Evolutionary conservation across 1,284 basidiomycete genomes (phyloP), one percentile per base, ranked within the genome.

Genomic region (Melanopsichium pennsylvanicum): DNA sequence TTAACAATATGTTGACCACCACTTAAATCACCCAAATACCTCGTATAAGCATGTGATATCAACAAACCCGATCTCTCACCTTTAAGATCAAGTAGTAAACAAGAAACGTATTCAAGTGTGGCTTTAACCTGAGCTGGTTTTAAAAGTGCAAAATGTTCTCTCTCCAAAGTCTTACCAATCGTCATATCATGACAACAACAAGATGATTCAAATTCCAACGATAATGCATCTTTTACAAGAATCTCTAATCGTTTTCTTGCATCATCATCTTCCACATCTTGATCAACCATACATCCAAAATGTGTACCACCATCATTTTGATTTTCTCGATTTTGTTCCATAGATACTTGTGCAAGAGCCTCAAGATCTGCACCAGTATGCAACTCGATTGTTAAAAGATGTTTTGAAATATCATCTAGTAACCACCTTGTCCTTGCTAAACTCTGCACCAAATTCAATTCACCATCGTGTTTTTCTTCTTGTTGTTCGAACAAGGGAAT

Each of bases 21-120:
- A 40, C 87, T 89, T 27, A 92, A 84, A 81, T 93, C 91, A 51
- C 90, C 91, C n/a, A 93, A 85, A 82, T 92, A 92, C 31, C 90
- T 86, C 0, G 68, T 72, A 44, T 60, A 70, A 3, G 72, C 55
- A 39, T 74, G 63, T 2, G 61, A n/a, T 2, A 74, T 34, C 4
- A 64, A 38, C 13, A 55, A 36, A 0, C 44, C 34, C 7, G 36
- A 25, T n/a, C n/a, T n/a, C n/a, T n/a, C n/a, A n/a, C n/a, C n/a
- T 7, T 26, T 32, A 27, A 23, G 27, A 7, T 7, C 37, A 18
- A 21, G 11, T 12, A 34, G 56, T 31, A 16, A 54, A 62, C 4
- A 25, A 3, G 19, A 18, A 15, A 68, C 59, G 54, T 76, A 76
- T 6, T 3, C 19, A 61, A 42, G 10, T 66, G 64, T 0, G 75